Percentiles rank a stretch among this genome's conserved stretches.
These are phyloP conservation scores for Cryptococcus deneoformans DNA, from an alignment of 1,284 basidiomycete genomes.

Conservation along the genomic window DNA sequence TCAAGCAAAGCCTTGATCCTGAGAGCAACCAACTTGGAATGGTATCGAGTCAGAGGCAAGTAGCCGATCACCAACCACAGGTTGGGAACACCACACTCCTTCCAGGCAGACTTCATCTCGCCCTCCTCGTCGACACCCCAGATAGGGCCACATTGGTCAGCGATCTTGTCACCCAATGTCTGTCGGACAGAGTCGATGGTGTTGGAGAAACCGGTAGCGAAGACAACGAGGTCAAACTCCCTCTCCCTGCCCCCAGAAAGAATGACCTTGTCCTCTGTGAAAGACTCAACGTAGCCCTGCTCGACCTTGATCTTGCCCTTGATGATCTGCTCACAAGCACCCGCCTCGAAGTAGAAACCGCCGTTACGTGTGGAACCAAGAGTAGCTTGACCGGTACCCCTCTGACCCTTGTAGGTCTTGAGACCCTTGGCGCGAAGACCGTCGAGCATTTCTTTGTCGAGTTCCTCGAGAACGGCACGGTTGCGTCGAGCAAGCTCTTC, in stretches of 20 bases:
- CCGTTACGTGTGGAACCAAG: conserved; percentile 28
- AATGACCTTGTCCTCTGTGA: conserved; percentile 20
- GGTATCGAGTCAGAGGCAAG: conserved; percentile 22
- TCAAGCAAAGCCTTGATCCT: conserved; percentile 29
- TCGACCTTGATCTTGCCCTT: conserved; percentile 36
- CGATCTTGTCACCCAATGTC: conserved; percentile 54
- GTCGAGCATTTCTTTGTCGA: conserved; percentile 53
- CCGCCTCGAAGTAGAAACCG: conserved; percentile 43
- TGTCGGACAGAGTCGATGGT: conserved; percentile 44
- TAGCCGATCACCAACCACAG: conserved; percentile 61
- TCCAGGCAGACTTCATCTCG: conserved; percentile 56
- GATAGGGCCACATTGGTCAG: conserved; percentile 52
- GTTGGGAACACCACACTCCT: conserved; percentile 55
- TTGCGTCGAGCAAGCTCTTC: conserved; percentile 24
- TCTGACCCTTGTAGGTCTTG: conserved; percentile 26
- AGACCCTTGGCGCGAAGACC: conserved; percentile 51
- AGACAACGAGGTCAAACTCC: conserved; percentile 64
- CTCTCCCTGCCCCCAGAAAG: conserved; percentile 47
- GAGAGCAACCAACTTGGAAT: conserved; percentile 28
- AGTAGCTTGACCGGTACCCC: conserved; percentile 19
- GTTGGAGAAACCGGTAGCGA: conserved; percentile 59
- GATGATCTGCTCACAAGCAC: conserved; percentile 36
- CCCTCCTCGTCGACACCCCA: conserved; percentile 62
- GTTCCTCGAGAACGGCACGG: conserved; percentile 10
- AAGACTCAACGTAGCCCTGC: conserved; percentile 27